Conservation (phyloP, 768 basidiomycete genomes). For the Austroboletus eburneus region DNA sequence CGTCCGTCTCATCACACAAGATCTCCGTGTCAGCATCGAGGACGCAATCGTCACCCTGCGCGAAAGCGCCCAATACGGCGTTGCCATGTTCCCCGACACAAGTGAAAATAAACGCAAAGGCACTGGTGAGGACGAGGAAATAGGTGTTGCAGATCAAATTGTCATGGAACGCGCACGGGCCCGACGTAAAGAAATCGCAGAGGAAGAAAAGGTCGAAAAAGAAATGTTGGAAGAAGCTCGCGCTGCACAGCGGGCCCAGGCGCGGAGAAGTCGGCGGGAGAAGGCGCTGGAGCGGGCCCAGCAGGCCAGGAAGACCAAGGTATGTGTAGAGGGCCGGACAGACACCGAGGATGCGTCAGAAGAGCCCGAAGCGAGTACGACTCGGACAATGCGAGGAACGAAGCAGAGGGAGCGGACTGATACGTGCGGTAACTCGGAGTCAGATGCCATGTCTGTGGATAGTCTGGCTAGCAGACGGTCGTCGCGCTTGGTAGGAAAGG, state of each 20-base stretch:
- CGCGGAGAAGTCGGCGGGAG: constrained; percentile 13
- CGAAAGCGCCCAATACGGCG: constrained; percentile 80
- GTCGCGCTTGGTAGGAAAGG: constrained; percentile 3
- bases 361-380: constrained; percentile 5
- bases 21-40: constrained; percentile 47
- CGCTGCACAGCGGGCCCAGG: constrained; percentile 20
- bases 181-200: constrained; percentile 39
- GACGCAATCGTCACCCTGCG: constrained; percentile 57
- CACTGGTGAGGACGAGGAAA: constrained; percentile 34
- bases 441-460: constrained; percentile 31
- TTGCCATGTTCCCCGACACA: constrained; percentile 72
- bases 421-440: constrained; percentile 15
- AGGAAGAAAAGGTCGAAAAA: constrained; percentile 36
- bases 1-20: constrained; percentile 75
- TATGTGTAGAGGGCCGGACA: neutral
- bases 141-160: constrained; percentile 37
- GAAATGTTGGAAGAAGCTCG: constrained; percentile 22
- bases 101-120: constrained; percentile 26
- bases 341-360: neutral
- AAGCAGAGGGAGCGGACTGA: neutral
- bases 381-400: constrained; percentile 4
- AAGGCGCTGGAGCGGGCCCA: constrained; percentile 23
- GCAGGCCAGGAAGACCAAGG: constrained; percentile 5
- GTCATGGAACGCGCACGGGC: constrained; percentile 41
- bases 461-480: constrained; percentile 10